Evolutionary conservation across 768 basidiomycete species (phyloP), one percentile per base, ranked within the genome.

Genomic region (Termitomyces sp.): DNA sequence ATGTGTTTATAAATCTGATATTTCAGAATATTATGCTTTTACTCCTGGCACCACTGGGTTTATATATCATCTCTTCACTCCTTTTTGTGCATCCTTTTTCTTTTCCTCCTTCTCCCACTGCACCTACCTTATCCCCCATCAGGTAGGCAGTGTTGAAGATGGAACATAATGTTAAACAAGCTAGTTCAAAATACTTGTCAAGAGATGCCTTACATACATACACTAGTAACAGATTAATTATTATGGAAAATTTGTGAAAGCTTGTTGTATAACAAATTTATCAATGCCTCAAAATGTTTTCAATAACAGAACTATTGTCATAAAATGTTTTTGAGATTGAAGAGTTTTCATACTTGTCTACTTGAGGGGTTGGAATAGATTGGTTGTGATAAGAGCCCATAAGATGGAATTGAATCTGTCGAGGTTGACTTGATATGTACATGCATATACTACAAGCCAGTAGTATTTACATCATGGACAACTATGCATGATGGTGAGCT

Each of bases 121-220:
- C n/a, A n/a, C n/a, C n/a, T n/a, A n/a, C n/a, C n/a, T n/a, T n/a
- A n/a, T n/a, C n/a, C n/a, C n/a, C n/a, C n/a, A n/a, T n/a, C n/a
- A n/a, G n/a, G n/a, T n/a, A n/a, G n/a, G n/a, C n/a, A n/a, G n/a
- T n/a, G n/a, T n/a, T n/a, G n/a, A n/a, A n/a, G 19, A 31, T 11
- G 48, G 53, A 38, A 10, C 9, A 11, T 31, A 9, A 5, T 40
- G 41, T 48, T 42, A 34, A 35, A 98, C 65, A 94, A 95, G 61
- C 79, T 98, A 43, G 76, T 99, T 42, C 91, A 95, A 68, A 92
- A 92, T 60, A 85, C 98, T 14, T 98, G 95, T 69, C 97, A 98
- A 70, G 97, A 98, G 73, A 98, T 99, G 88, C 97, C 97, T n/a
- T n/a, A 37, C 19, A 19, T 51, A 59, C 50, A 54, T 60, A 56